A percentile compares a stretch with the other conserved stretches of the same genome.
Conservation (phyloP, 2,329 filamentous ascomycete species). For the Stylonectria norvegica region DNA sequence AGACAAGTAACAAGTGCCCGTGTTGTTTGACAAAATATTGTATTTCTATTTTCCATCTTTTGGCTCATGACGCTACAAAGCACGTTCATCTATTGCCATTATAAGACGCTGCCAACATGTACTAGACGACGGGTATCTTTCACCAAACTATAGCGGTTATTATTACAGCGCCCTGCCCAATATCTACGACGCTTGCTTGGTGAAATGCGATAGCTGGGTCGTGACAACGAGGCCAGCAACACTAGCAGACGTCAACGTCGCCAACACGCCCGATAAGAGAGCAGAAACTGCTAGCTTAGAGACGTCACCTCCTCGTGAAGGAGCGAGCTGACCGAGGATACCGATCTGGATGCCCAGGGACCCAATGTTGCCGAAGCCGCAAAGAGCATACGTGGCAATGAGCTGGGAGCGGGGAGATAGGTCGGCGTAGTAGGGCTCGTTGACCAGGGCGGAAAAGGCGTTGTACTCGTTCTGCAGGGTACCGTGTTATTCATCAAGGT, state of each 20-base stretch:
- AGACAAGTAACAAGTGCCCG: too few species aligned
- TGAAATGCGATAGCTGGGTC: slow-evolving; percentile 34
- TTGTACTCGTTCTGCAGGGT: slow-evolving; percentile 67
- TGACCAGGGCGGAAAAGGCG: slow-evolving; percentile 59
- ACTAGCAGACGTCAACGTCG: slow-evolving; percentile 73
- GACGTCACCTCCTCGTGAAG: slow-evolving; percentile 69
- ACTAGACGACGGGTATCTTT: too few species aligned
- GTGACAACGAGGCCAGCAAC: slow-evolving; percentile 74
- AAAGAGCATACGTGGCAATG: slow-evolving; percentile 83
- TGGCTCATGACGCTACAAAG: too few species aligned
- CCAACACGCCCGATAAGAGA: slow-evolving; percentile 71
- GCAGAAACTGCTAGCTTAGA: slow-evolving; percentile 73
- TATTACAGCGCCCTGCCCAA: too few species aligned
- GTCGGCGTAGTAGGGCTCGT: slow-evolving; percentile 52
- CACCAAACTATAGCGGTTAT: too few species aligned
- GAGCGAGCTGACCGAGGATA: slow-evolving; percentile 78
- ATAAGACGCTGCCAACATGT: too few species aligned
- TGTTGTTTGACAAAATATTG: too few species aligned
- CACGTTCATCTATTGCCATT: too few species aligned
- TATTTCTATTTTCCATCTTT: too few species aligned
- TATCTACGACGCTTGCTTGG: neutral
- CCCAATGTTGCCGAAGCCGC: slow-evolving; percentile 81
- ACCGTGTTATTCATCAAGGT: slow-evolving; percentile 1
- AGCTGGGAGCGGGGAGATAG: slow-evolving; percentile 70
- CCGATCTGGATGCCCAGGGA: slow-evolving; percentile 88